These are phyloP conservation scores for Polygonum maritimum DNA, from an alignment of 148 eudicot species.

Conservation along the genomic window DNA sequence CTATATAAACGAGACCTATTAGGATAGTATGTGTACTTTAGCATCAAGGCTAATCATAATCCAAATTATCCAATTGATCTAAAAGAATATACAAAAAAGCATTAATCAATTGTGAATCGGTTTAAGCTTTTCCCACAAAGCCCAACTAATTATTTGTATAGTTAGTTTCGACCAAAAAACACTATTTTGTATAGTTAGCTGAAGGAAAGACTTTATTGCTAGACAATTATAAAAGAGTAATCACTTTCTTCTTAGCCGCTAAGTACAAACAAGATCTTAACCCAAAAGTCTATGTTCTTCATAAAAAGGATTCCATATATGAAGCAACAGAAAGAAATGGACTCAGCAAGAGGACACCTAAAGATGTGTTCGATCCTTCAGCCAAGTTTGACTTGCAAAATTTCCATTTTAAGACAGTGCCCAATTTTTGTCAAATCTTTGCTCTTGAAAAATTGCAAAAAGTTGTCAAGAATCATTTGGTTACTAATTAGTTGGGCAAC, in stretches of 20 bases:
- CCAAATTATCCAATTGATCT: too few species aligned
- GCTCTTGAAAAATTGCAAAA: background rate
- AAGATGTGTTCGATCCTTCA: background rate
- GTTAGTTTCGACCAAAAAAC: too few species aligned
- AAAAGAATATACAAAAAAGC: background rate
- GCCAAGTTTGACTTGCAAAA: background rate
- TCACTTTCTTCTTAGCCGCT: background rate
- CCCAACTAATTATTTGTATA: too few species aligned
- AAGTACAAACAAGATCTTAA: background rate
- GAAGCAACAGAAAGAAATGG: background rate
- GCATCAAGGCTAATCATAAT: background rate
- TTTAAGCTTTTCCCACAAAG: background rate
- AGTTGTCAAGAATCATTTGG: background rate
- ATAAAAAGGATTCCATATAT: background rate
- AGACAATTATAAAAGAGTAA: background rate
- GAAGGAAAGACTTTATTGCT: background rate
- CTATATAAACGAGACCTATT: background rate
- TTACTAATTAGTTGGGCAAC: background rate
- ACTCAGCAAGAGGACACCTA: background rate
- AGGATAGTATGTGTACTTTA: background rate
- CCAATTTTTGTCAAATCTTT: background rate
- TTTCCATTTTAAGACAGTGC: background rate
- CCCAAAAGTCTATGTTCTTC: background rate
- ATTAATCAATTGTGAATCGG: background rate
- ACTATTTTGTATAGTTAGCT: background rate